These are phyloP conservation scores for Chlamydomonas urium DNA, from an alignment of 139 green algal genomes.

Conservation along the genomic window DNA sequence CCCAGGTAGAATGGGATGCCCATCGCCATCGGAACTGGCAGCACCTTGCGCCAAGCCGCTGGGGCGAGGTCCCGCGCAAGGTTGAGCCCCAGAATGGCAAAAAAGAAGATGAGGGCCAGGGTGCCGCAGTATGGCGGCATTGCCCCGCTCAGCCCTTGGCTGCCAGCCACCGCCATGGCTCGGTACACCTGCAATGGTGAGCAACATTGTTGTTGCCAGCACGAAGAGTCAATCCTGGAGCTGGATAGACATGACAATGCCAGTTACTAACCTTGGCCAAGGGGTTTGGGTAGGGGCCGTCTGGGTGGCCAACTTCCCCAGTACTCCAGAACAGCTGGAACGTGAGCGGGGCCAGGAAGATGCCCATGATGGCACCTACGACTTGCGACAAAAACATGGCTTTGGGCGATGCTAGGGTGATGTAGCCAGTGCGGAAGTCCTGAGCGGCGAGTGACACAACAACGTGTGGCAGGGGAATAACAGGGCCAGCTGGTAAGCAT, in stretches of 20 bases:
- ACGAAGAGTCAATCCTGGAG: background rate
- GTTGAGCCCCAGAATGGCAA: slow-evolving; percentile 9
- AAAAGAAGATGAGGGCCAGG: slow-evolving; percentile 2
- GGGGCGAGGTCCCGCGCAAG: background rate
- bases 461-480: no score
- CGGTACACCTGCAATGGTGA: slow-evolving; percentile 8
- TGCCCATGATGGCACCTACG: slow-evolving; percentile 1
- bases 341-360: slow-evolving; percentile 10
- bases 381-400: slow-evolving; percentile 37
- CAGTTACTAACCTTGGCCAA: background rate
- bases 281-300: slow-evolving; percentile 11
- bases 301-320: background rate
- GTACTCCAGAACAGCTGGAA: slow-evolving; percentile 15
- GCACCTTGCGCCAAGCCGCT: background rate
- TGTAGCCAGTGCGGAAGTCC: slow-evolving; percentile 45
- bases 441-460: background rate
- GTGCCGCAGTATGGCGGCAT: slow-evolving; percentile 11
- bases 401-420: slow-evolving; percentile 32
- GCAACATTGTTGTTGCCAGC: background rate
- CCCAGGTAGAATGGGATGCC: slow-evolving; percentile 17
- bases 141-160: background rate
- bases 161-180: slow-evolving; percentile 4
- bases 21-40: slow-evolving; percentile 14
- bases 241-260: background rate
- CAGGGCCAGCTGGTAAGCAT: no score